A percentile compares a stretch with the other conserved stretches of the same genome.
phyloP scores from a whole-genome alignment of 306 rosid genomes.

The Cicer yamashitae region DNA sequence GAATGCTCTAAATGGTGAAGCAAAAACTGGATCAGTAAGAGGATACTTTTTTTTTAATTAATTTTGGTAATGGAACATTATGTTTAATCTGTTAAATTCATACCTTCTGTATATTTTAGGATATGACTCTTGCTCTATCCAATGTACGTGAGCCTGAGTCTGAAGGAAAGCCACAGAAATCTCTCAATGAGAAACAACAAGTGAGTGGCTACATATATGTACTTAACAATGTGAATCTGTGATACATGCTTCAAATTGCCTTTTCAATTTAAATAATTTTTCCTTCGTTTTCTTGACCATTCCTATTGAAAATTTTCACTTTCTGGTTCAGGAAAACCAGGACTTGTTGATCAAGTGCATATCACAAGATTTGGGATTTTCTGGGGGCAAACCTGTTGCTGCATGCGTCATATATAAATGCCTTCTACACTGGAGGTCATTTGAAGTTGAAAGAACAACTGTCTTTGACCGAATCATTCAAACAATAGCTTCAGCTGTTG shows the following conservation, averaged over 20 bases:
- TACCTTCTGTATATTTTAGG: conserved; percentile 58
- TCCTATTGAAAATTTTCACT: conserved; percentile 31
- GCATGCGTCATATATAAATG: conserved; percentile 96
- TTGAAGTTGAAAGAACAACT: conserved; percentile 97
- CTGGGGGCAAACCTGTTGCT: conserved; percentile 92
- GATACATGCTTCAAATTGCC: conserved; percentile 30
- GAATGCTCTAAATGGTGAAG: conserved; percentile 74
- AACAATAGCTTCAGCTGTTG: conserved; percentile 93
- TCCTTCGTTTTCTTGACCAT: conserved; percentile 35
- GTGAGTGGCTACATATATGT: conserved; percentile 59
- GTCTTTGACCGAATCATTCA: conserved; percentile 96
- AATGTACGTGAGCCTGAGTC: conserved; percentile 94
- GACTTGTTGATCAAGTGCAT: conserved; percentile 84
- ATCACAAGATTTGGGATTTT: conserved; percentile 96
- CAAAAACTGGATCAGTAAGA: conserved; percentile 70
- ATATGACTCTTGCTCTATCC: conserved; percentile 76
- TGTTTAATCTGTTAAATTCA: conserved; percentile 30
- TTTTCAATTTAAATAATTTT: conserved; percentile 31
- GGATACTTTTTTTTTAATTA: conserved; percentile 36
- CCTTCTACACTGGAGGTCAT: conserved; percentile 99
- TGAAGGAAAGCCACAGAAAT: conserved; percentile 98
- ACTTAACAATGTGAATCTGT: conserved; percentile 36
- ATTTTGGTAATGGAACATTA: conserved; percentile 15
- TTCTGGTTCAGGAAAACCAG: conserved; percentile 90
- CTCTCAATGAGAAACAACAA: conserved; percentile 97